Evolutionary conservation across 768 basidiomycete genomes (phyloP).

Genomic region (Naganishia kalamii): DNA sequence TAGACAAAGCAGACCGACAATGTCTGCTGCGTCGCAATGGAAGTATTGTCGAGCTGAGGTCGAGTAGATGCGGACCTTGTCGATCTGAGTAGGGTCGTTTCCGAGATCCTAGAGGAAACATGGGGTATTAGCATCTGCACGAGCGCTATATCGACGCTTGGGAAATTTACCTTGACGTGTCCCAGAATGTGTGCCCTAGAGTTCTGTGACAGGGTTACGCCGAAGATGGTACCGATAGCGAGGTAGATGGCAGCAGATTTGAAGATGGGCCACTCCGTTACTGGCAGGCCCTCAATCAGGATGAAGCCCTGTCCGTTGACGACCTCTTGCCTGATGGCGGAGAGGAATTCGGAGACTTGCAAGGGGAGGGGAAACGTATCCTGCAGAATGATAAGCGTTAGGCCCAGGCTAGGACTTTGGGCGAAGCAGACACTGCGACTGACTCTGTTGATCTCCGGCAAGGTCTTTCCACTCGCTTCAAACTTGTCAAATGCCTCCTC

Average conservation of each 20-base stretch:
- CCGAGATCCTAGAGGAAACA: conserved; percentile 31
- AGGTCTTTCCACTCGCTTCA: conserved; percentile 23
- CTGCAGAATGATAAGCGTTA: conserved; percentile 14
- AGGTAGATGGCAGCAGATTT: conserved; percentile 41
- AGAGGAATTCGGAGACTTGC: conserved; percentile 27
- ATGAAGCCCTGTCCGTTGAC: conserved; percentile 45
- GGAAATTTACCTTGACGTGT: conserved; percentile 36
- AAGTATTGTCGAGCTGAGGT: conserved; percentile 43
- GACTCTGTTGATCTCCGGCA: conserved; percentile 34
- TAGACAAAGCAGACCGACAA: conserved; percentile 45
- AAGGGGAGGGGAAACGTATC: conserved; percentile 36
- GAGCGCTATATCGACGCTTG: neutral
- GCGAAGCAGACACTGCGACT: neutral
- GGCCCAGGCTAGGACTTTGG: neutral
- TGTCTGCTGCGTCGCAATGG: conserved; percentile 41
- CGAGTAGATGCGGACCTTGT: conserved; percentile 36
- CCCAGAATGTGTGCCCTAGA: conserved; percentile 42
- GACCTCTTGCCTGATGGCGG: conserved; percentile 29
- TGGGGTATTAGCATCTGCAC: neutral
- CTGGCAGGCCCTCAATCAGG: conserved; percentile 41
- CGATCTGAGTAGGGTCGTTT: conserved; percentile 43
- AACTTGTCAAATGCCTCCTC: conserved; percentile 33
- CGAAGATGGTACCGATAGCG: conserved; percentile 41
- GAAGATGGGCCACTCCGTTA: conserved; percentile 33
- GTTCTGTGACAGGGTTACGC: conserved; percentile 39